These are phyloP conservation scores for Salix udensis DNA, from an alignment of 345 rosid genomes.

Conservation along the genomic window DNA sequence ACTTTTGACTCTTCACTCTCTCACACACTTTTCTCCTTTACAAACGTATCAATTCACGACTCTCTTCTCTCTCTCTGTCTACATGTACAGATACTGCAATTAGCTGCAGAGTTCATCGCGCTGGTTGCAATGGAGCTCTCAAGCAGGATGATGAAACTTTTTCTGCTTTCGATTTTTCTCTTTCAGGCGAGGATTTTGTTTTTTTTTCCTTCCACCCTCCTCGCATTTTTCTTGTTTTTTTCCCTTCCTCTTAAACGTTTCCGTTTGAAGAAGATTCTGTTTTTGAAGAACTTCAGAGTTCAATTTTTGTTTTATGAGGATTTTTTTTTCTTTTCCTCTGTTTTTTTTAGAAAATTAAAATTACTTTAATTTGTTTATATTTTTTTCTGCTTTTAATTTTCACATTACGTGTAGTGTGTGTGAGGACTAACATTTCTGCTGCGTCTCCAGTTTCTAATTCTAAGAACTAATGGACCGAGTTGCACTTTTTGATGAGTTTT, in stretches of 20 bases:
- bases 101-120: background rate
- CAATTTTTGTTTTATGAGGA: too few relatives aligned
- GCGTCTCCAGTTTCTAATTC: background rate
- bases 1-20: background rate
- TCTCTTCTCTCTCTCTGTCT: background rate
- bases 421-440: background rate
- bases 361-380: background rate
- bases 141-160: constrained; percentile 20
- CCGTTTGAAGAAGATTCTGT: background rate
- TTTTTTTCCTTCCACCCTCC: background rate
- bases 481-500: constrained; percentile 3
- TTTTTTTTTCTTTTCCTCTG: too few relatives aligned
- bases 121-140: constrained; percentile 19
- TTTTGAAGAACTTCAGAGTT: background rate
- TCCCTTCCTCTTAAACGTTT: background rate
- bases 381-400: background rate
- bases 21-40: background rate
- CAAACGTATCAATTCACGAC: background rate
- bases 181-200: constrained; percentile 39
- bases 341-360: background rate
- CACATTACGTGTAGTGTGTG: background rate
- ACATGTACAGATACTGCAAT: background rate
- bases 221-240: background rate
- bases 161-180: constrained; percentile 20
- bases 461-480: background rate